Conservation (phyloP, 2,329 filamentous ascomycete genomes). For the Trichoderma cornu-damae region DNA sequence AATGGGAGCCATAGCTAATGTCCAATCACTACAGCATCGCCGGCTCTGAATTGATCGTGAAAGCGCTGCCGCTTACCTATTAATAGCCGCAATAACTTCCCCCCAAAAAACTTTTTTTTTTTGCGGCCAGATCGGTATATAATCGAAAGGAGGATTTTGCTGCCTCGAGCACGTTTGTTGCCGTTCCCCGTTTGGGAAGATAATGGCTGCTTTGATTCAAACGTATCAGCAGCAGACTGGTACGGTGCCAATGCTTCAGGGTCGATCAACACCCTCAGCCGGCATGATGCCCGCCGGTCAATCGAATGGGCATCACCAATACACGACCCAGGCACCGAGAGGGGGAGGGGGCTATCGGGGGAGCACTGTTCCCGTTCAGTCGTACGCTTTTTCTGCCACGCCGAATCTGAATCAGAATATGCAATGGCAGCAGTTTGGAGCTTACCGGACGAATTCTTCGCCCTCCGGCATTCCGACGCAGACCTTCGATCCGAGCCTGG, state of each 20-base stretch:
- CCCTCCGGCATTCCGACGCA: conserved; percentile 37
- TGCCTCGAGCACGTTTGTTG: neutral
- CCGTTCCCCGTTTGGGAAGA: conserved; percentile 31
- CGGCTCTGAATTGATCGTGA: neutral
- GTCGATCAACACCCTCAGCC: conserved; percentile 55
- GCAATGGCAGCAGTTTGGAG: conserved; percentile 48
- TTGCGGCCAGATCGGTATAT: neutral
- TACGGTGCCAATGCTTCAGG: conserved; percentile 70
- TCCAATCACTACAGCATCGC: neutral
- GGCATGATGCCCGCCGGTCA: conserved; percentile 47
- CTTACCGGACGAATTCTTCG: conserved; percentile 45
- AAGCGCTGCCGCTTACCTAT: neutral
- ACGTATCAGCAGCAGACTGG: conserved; percentile 70
- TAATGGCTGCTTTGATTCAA: conserved; percentile 81
- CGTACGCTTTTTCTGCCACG: conserved; percentile 71
- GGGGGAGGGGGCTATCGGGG: conserved; percentile 49
- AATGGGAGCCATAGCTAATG: neutral
- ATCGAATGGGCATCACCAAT: conserved; percentile 47
- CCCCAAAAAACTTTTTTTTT: too few species aligned
- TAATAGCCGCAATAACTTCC: neutral
- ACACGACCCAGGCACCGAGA: conserved; percentile 35
- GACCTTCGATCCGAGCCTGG: conserved; percentile 24
- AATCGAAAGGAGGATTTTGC: neutral
- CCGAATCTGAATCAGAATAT: conserved; percentile 55
- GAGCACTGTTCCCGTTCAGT: conserved; percentile 59